Base-by-base conservation (phyloP, 1,139 yeast genomes). In the Nadsonia commutata region DNA sequence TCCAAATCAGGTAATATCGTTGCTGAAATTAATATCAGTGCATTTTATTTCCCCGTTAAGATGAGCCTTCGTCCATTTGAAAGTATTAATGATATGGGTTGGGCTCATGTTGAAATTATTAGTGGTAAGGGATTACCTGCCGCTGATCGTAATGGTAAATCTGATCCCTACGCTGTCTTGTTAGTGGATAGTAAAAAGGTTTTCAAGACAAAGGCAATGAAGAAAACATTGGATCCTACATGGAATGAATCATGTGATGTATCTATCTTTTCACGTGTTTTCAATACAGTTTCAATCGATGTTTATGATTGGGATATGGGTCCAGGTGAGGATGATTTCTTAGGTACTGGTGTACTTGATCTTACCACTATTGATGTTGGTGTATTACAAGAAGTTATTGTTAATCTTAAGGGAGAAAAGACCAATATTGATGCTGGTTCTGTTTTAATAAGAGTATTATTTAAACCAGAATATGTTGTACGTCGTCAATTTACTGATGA, bases 251-350 rank as follows among this genome's bases (percentile, higher is more conserved):
- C 60, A 45, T 57, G 72, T 49, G 66, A 71, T 18, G 66, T 77
- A 27, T 67, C 70, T 20, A 74, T 81, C 19, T 58, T 65, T 36
- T 73, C 81, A 58, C 74, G 83, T 56, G 74, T 72, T 45, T 78
- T 76, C 56, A 74, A 85, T 9, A 61, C 63, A 3, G 62, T 88
- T 46, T 66, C 66, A 46, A 68, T 83, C 41, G 74, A 69, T 45
- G 76, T 83, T 23, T 71, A 60, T 54, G 98, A 90, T 59, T 88
- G 96, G 95, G 98, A 90, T 63, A 75, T 88, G 51, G 95, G 95
- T 49, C 77, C 82, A 22, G 84, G 78, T 49, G 76, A 73, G 49
- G 93, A 90, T 60, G 97, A 90, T 60, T 68, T 71, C 48, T 68
- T 90, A 46, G 95, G 97, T 45, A 65, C 65, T 31, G 85, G 79